Evolutionary conservation across 2,329 filamentous ascomycete species (phyloP).

Genomic region (Cordyceps cateniannulata): DNA sequence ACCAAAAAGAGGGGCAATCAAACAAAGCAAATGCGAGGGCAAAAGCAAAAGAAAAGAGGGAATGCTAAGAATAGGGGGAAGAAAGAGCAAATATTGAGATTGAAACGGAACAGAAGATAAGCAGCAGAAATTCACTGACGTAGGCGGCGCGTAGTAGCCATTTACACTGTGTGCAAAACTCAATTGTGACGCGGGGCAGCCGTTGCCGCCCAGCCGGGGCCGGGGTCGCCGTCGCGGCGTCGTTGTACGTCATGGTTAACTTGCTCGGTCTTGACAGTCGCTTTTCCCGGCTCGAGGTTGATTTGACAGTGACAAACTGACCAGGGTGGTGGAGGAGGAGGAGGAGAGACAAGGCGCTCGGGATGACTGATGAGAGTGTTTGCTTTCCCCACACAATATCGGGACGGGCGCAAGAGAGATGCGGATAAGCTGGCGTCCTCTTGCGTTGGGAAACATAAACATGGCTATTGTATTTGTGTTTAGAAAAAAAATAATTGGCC

Average conservation of each 20-base stretch:
- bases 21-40: not conserved
- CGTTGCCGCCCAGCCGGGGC: not conserved
- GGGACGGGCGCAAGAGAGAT: not conserved
- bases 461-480: no score
- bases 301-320: no score
- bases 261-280: no score
- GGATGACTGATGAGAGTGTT: not conserved
- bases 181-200: constrained; percentile 71
- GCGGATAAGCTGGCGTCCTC: not conserved
- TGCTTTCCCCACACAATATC: not conserved
- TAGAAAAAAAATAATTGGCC: no score
- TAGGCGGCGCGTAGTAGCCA: constrained; percentile 87
- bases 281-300: no score
- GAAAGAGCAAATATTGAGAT: not conserved
- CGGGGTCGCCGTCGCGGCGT: not conserved
- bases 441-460: not conserved
- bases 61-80: no score
- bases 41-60: not conserved
- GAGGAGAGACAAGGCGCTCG: no score
- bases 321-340: no score
- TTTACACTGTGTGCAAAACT: constrained; percentile 89
- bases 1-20: no score
- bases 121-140: no score
- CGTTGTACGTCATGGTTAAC: not conserved
- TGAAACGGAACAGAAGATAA: no score